A percentile compares a stretch with the other conserved stretches of the same genome.
Conservation (phyloP, 108 stramenopile species). For the Skeletonema grethae region DNA sequence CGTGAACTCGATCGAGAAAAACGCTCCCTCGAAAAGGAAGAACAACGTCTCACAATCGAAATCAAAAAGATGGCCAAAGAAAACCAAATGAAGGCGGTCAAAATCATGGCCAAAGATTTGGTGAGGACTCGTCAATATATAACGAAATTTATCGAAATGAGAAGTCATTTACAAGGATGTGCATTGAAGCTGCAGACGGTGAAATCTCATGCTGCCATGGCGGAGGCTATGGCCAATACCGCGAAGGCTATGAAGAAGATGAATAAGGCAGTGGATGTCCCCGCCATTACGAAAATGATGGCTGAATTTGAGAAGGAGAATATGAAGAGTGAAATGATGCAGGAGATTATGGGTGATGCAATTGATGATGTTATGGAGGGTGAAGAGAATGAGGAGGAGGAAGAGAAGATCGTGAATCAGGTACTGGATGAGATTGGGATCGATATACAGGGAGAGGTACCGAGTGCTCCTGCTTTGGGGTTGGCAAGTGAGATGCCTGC, state of each 20-base stretch:
- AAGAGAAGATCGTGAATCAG: conserved; percentile 87
- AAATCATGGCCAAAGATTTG: conserved; percentile 96
- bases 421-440: conserved; percentile 93
- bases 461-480: conserved; percentile 67
- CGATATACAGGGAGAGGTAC: conserved; percentile 75
- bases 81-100: conserved; percentile 92
- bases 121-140: conserved; percentile 92
- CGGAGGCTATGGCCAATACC: conserved; percentile 89
- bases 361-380: conserved; percentile 93
- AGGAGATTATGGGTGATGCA: conserved; percentile 96
- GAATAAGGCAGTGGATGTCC: conserved; percentile 94
- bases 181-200: conserved; percentile 95
- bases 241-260: conserved; percentile 92
- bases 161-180: conserved; percentile 92
- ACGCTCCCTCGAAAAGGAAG: conserved; percentile 84
- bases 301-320: conserved; percentile 95
- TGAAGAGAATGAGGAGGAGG: conserved; percentile 91
- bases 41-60: conserved; percentile 92
- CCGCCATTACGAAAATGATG: conserved; percentile 96
- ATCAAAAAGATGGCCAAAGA: conserved; percentile 95
- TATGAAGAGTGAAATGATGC: conserved; percentile 94
- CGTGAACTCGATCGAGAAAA: conserved; percentile 96
- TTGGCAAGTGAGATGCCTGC: conserved; percentile 34
- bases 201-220: conserved; percentile 95
- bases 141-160: conserved; percentile 96